These are phyloP conservation scores for Xylariales sp. DNA, from an alignment of 2,329 filamentous ascomycete genomes.

Conservation along the genomic window DNA sequence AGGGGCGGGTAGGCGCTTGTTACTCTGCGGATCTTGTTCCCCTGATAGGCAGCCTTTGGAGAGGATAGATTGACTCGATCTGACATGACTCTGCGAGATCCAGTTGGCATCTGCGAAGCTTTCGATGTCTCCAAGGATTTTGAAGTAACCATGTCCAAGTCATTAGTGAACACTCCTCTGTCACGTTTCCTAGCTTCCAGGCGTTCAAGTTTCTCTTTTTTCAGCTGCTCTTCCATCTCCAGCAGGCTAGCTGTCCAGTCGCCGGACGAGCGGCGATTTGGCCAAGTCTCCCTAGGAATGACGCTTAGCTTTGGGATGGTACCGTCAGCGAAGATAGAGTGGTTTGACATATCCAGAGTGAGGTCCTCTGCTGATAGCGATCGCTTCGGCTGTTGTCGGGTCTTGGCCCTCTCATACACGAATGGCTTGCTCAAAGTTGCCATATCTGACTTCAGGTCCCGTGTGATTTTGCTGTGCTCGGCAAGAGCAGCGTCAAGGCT, in stretches of 20 bases:
- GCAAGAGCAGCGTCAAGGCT: slow-evolving; percentile 12
- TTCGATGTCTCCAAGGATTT: slow-evolving; percentile 2
- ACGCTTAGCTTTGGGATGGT: slow-evolving; percentile 8
- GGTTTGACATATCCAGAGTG: slow-evolving; percentile 22
- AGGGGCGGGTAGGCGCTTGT: slow-evolving; percentile 5
- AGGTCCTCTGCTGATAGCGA: slow-evolving; percentile 23
- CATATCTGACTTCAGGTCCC: slow-evolving; percentile 21
- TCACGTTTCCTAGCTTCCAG: slow-evolving; percentile 14
- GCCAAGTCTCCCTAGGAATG: slow-evolving; percentile 4
- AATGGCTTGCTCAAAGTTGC: slow-evolving; percentile 20
- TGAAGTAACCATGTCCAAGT: slow-evolving; percentile 5
- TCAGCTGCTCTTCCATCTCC: slow-evolving; percentile 22
- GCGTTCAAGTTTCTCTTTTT: slow-evolving; percentile 18
- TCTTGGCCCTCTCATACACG: slow-evolving; percentile 14
- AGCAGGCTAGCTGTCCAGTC: slow-evolving; percentile 27
- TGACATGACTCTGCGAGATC: slow-evolving; percentile 16
- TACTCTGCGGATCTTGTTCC: neutral
- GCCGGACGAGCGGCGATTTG: slow-evolving; percentile 8
- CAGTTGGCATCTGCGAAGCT: slow-evolving; percentile 9
- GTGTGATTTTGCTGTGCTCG: slow-evolving; percentile 18
- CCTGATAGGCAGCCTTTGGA: slow-evolving; percentile 6
- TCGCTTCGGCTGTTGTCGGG: slow-evolving; percentile 13
- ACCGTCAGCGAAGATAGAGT: slow-evolving; percentile 16
- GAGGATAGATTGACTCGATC: slow-evolving; percentile 20
- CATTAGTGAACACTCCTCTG: slow-evolving; percentile 14